Evolutionary conservation across 495 filamentous ascomycete genomes (phyloP).

Genomic region (Aspergillus carlsbadensis): DNA sequence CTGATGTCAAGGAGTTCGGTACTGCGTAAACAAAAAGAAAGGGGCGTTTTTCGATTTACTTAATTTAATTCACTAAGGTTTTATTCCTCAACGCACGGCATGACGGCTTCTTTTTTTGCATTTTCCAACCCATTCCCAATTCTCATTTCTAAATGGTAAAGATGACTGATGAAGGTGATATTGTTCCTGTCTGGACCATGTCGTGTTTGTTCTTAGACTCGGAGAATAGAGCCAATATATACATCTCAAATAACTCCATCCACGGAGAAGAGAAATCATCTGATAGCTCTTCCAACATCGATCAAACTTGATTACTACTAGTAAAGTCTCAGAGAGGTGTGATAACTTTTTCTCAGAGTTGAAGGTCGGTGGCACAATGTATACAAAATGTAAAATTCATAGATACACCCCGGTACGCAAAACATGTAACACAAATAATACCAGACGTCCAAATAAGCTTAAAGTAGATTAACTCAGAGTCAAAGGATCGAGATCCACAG

Average conservation of each 20-base stretch:
- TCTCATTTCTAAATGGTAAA: conserved; percentile 16
- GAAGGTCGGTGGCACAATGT: too few relatives aligned
- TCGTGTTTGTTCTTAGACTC: conserved; percentile 17
- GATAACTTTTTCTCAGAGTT: too few relatives aligned
- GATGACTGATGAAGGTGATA: conserved; percentile 17
- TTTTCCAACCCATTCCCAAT: conserved; percentile 15
- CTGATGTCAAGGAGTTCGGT: conserved; percentile 51
- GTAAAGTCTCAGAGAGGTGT: too few relatives aligned
- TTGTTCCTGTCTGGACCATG: conserved; percentile 21
- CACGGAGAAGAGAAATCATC: not conserved
- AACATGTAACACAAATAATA: conserved; percentile 13
- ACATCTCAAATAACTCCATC: not conserved
- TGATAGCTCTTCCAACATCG: too few relatives aligned
- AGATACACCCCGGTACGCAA: not conserved
- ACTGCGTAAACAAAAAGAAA: conserved; percentile 33
- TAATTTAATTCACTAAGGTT: conserved; percentile 38
- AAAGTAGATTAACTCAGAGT: conserved; percentile 8
- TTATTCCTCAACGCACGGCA: conserved; percentile 47
- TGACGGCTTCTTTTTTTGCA: conserved; percentile 33
- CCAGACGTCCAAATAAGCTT: conserved; percentile 26
- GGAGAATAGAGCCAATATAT: conserved; percentile 20
- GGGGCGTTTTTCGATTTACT: conserved; percentile 24
- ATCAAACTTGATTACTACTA: too few relatives aligned
- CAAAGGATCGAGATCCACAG: conserved; percentile 9
- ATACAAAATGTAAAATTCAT: not conserved